phyloP scores from a whole-genome alignment of 2,329 filamentous ascomycete genomes.

The Phialemonium atrogriseum region DNA sequence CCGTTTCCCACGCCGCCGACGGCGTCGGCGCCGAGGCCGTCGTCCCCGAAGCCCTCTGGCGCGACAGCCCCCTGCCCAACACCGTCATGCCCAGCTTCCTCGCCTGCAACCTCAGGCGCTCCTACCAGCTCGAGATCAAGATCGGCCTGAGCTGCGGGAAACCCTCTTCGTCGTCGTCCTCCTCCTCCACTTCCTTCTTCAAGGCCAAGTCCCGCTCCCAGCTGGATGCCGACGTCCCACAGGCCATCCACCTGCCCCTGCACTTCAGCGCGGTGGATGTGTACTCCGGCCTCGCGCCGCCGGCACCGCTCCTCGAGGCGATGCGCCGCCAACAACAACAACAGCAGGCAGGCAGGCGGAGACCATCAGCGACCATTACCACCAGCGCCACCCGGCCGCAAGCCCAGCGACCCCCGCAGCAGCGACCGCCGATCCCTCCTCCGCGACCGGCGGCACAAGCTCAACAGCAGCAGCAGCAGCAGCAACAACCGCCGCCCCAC shows the following conservation, averaged over 20 bases:
- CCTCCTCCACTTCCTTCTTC: slow-evolving; percentile 11
- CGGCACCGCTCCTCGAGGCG: slow-evolving; percentile 64
- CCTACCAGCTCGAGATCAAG: slow-evolving; percentile 76
- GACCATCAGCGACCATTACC: background rate
- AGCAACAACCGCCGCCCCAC: slow-evolving; percentile 20
- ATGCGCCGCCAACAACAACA: slow-evolving; percentile 17
- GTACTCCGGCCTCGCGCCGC: slow-evolving; percentile 81
- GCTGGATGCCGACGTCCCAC: slow-evolving; percentile 34
- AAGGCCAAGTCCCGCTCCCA: slow-evolving; percentile 25
- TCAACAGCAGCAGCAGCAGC: slow-evolving; percentile 9
- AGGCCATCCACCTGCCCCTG: slow-evolving; percentile 71
- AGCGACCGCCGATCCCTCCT: slow-evolving; percentile 19
- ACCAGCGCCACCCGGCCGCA: slow-evolving; percentile 9
- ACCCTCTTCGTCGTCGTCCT: slow-evolving; percentile 23
- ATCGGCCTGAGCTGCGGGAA: slow-evolving; percentile 70
- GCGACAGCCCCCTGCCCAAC: slow-evolving; percentile 63
- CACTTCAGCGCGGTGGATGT: slow-evolving; percentile 67
- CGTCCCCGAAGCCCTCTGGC: slow-evolving; percentile 69
- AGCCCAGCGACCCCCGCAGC: slow-evolving; percentile 9
- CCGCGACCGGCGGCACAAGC: slow-evolving; percentile 28
- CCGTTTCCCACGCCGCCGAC: slow-evolving; percentile 52
- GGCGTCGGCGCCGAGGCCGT: slow-evolving; percentile 57
- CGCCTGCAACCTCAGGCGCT: slow-evolving; percentile 77
- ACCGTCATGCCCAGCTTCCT: slow-evolving; percentile 80
- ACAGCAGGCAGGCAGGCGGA: background rate